phyloP scores from a whole-genome alignment of 805 yeast species.

The Candida broadrunensis region DNA sequence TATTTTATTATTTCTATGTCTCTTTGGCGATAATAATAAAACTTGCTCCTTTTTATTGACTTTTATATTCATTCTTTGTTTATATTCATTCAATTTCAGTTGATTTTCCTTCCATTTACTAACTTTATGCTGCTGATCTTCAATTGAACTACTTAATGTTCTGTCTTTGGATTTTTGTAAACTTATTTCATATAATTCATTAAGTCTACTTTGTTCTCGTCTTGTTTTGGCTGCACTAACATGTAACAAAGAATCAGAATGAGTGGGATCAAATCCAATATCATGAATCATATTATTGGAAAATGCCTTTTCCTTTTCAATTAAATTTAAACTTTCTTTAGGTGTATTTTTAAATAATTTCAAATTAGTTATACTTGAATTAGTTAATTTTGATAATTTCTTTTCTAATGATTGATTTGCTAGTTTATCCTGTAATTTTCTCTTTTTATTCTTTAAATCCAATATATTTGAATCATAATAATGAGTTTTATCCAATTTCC shows the following conservation, averaged over 20 bases:
- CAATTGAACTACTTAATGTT: constrained; percentile 12
- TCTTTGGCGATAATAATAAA: not conserved
- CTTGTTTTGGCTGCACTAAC: constrained; percentile 9
- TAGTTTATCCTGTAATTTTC: constrained; percentile 23
- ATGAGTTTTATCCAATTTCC: not conserved
- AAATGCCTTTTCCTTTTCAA: constrained; percentile 29
- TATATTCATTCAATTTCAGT: constrained; percentile 8
- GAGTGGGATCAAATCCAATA: constrained; percentile 55
- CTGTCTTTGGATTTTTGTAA: constrained; percentile 11
- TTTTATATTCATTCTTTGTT: constrained; percentile 7
- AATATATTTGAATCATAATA: constrained; percentile 48
- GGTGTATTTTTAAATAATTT: constrained; percentile 9
- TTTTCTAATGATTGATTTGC: constrained; percentile 34
- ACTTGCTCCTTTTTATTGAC: constrained; percentile 1
- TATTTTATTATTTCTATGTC: constrained; percentile 2
- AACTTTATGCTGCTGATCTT: constrained; percentile 13
- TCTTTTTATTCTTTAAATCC: constrained; percentile 34
- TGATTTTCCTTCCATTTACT: constrained; percentile 24
- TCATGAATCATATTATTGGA: constrained; percentile 35
- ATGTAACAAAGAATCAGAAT: not conserved
- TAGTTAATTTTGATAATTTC: constrained; percentile 19
- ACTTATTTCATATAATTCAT: constrained; percentile 23
- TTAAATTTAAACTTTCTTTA: constrained; percentile 6
- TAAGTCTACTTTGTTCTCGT: constrained; percentile 8
- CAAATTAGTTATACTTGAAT: not conserved